These are phyloP conservation scores for Fonsecaea nubica DNA, from an alignment of 2,329 filamentous ascomycete species.

Conservation along the genomic window DNA sequence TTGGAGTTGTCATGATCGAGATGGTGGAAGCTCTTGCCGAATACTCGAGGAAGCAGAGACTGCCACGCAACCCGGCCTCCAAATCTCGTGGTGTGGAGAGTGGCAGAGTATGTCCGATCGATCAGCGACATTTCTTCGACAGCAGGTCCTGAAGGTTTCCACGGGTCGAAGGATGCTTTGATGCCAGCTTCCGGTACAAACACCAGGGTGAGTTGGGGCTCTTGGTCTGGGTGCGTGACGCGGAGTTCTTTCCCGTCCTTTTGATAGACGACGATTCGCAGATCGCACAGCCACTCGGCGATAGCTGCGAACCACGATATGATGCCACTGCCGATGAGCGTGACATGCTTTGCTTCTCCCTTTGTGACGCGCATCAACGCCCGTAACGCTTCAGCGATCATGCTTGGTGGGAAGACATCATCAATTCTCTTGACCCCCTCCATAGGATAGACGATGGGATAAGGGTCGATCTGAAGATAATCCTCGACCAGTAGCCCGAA, in stretches of 20 bases:
- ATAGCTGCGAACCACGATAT: conserved; percentile 38
- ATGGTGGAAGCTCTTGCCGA: conserved; percentile 37
- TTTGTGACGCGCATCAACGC: conserved; percentile 34
- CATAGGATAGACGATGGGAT: conserved; percentile 18
- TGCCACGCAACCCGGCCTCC: conserved; percentile 37
- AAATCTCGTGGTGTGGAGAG: conserved; percentile 34
- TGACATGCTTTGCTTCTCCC: conserved; percentile 30
- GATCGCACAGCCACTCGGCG: conserved; percentile 37
- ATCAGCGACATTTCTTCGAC: conserved; percentile 23
- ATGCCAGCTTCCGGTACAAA: conserved; percentile 31
- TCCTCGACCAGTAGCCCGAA: conserved; percentile 38
- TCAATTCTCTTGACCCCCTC: conserved; percentile 16
- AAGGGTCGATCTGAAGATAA: conserved; percentile 36
- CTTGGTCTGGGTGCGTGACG: conserved; percentile 22
- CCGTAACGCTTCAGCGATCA: conserved; percentile 29
- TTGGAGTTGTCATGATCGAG: conserved; percentile 36
- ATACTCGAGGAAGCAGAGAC: conserved; percentile 37
- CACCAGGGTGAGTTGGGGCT: conserved; percentile 32
- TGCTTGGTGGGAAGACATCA: conserved; percentile 26
- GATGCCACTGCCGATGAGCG: conserved; percentile 34
- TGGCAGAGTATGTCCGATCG: conserved; percentile 26
- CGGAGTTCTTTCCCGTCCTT: conserved; percentile 29
- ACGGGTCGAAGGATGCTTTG: conserved; percentile 23
- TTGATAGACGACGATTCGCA: conserved; percentile 32
- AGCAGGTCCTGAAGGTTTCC: conserved; percentile 6